These are phyloP conservation scores for Boletales sp. DNA, from an alignment of 768 basidiomycete species.

Conservation along the genomic window DNA sequence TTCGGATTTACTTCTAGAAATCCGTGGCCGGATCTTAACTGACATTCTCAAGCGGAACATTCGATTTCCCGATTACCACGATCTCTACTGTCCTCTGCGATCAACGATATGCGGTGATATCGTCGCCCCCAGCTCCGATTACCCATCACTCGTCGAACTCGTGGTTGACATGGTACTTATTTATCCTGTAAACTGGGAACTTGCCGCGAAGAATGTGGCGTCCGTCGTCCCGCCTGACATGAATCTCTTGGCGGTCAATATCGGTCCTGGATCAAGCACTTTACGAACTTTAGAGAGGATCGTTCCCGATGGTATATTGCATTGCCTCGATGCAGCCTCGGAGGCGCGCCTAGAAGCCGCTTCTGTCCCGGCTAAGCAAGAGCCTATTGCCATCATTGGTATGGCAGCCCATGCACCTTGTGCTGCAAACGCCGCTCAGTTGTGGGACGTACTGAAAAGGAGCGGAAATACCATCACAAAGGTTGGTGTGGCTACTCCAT, in stretches of 20 bases:
- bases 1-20: slow-evolving; percentile 23
- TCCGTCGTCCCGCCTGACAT: slow-evolving; percentile 9
- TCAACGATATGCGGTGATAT: slow-evolving; percentile 43
- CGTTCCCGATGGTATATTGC: slow-evolving; percentile 21
- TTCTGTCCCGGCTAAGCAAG: slow-evolving; percentile 27
- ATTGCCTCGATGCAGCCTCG: slow-evolving; percentile 14
- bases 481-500: slow-evolving; percentile 34
- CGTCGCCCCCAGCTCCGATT: slow-evolving; percentile 20
- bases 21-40: slow-evolving; percentile 39
- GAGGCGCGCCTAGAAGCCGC: slow-evolving; percentile 4
- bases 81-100: slow-evolving; percentile 47
- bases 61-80: slow-evolving; percentile 44
- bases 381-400: slow-evolving; percentile 67
- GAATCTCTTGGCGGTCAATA: slow-evolving; percentile 40
- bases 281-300: slow-evolving; percentile 37
- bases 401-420: slow-evolving; percentile 61
- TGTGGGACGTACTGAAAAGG: slow-evolving; percentile 59
- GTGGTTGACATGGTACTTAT: slow-evolving; percentile 42
- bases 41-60: slow-evolving; percentile 46
- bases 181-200: slow-evolving; percentile 53
- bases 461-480: slow-evolving; percentile 55
- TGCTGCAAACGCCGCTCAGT: slow-evolving; percentile 40
- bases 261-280: slow-evolving; percentile 46
- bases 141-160: slow-evolving; percentile 34
- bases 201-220: slow-evolving; percentile 33